Base-by-base conservation (phyloP, 2,329 filamentous ascomycete genomes). In the Nigrospora sphaerica region DNA sequence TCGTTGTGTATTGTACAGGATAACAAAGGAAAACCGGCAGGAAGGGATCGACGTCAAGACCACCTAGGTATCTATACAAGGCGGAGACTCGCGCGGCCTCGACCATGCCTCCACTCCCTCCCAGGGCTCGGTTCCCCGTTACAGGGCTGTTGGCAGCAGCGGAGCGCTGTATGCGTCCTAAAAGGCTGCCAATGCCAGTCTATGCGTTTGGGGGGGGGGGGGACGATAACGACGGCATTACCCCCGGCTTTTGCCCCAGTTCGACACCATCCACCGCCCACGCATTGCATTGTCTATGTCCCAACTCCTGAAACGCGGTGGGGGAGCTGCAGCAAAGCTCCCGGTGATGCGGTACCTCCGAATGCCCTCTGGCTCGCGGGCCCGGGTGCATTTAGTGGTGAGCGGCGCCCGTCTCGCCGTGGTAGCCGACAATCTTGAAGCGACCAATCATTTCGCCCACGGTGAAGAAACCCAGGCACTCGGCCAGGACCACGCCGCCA, bases 361-460 rank as follows among this genome's bases (percentile, higher is more conserved):
- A 28, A 44, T 34, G 35, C 28, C 42, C 16, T 44, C 33, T 33
- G 28, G 35, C 36, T 34, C 35, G 13, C 17, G 19, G 13, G 19
- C 9, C 10, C 14, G 19, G 33, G 10, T n/a, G 17, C 19, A 35
- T 17, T 73, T 74, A 81, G 70, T 81, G 80, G 67, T 83, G 78
- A 54, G 74, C 72, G 57, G 76, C 77, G 52, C 68, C 68, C 54
- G 66, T 63, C 65, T 87, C 81, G 64, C 87, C 86, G 69, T 79
- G 80, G 79, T 98, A 98, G 54, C 93, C 93, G 59, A 98, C 78
- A 58, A 98, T 69, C 86, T 98, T 97, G 74, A 93, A 82, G 63
- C 91, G 81, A 61, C 93, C 93, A 61, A 98, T 83, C 69, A 98
- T 97, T 79, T 97, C 91, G 55, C 93, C 93, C 46, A 97, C 81